Conservation (phyloP, 768 basidiomycete genomes). For the Amyloporia xantha region DNA sequence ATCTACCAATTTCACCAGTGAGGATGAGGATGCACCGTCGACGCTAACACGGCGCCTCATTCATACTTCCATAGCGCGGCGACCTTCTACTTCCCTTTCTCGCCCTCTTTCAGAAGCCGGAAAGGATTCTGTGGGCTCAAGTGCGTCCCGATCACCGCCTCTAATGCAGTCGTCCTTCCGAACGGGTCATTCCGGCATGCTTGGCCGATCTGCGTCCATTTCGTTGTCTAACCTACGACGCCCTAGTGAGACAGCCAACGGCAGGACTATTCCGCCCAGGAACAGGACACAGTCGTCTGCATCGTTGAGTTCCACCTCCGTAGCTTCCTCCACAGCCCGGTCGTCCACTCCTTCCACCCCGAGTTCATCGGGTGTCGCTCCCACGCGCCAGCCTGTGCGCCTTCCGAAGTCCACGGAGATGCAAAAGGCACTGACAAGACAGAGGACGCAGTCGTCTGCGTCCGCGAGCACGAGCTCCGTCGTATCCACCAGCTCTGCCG, state of each 20-base stretch:
- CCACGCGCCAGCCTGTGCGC: background rate
- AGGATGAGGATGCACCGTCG: slow-evolving; percentile 37
- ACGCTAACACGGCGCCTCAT: slow-evolving; percentile 32
- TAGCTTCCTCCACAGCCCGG: background rate
- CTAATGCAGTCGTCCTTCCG: background rate
- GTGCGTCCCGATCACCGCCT: background rate
- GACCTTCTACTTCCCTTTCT: slow-evolving; percentile 12
- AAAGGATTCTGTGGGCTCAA: slow-evolving; percentile 4
- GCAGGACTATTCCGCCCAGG: background rate
- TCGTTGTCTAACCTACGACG: slow-evolving; percentile 8
- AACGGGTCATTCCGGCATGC: slow-evolving; percentile 1
- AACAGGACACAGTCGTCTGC: background rate
- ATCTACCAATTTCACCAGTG: slow-evolving; percentile 18
- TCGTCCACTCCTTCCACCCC: background rate
- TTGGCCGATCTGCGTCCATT: slow-evolving; percentile 9
- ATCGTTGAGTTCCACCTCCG: background rate
- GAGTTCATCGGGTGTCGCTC: background rate
- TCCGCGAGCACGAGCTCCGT: background rate
- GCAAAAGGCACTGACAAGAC: background rate
- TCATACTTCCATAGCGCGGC: slow-evolving; percentile 21
- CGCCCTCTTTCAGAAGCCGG: slow-evolving; percentile 8
- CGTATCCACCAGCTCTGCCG: background rate
- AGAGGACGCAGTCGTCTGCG: background rate
- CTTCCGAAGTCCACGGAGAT: slow-evolving; percentile 1
- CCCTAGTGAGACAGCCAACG: slow-evolving; percentile 4